Evolutionary conservation across 176 grass and related monocot genomes (phyloP).

Genomic region (Lolium perenne): DNA sequence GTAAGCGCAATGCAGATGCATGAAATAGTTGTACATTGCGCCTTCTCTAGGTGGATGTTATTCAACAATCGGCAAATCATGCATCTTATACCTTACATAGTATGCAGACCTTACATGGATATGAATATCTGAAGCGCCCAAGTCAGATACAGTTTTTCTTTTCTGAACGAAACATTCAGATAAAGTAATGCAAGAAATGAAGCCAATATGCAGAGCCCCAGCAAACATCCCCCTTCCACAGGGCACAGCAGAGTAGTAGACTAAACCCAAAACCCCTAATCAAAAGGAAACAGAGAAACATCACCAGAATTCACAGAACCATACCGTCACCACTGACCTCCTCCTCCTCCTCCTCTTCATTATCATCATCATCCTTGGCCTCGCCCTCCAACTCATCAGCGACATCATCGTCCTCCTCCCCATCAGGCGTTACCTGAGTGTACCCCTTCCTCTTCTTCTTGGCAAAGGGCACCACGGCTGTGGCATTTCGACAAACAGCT

Average conservation of each 20-base stretch:
- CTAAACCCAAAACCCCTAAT: not conserved
- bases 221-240: not conserved
- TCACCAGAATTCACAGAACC: not conserved
- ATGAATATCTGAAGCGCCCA: not conserved
- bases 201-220: not conserved
- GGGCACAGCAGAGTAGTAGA: not conserved
- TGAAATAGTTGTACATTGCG: not conserved
- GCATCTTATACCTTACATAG: not conserved
- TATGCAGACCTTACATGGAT: not conserved
- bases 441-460: conserved; percentile 54
- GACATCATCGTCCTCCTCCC: not conserved
- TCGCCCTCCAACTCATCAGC: conserved; percentile 33
- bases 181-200: not conserved
- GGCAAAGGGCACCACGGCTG: conserved; percentile 45
- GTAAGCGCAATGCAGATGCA: not conserved
- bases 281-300: not conserved
- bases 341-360: conserved; percentile 18
- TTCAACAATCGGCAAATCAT: not conserved
- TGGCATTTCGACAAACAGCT: conserved; percentile 55
- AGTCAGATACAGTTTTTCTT: too few relatives aligned
- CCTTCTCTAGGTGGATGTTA: not conserved
- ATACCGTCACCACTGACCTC: not conserved
- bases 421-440: conserved; percentile 27
- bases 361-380: not conserved
- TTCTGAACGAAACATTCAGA: not conserved